phyloP scores from a whole-genome alignment of 2,329 filamentous ascomycete species.

The Hypocrella siamensis region DNA sequence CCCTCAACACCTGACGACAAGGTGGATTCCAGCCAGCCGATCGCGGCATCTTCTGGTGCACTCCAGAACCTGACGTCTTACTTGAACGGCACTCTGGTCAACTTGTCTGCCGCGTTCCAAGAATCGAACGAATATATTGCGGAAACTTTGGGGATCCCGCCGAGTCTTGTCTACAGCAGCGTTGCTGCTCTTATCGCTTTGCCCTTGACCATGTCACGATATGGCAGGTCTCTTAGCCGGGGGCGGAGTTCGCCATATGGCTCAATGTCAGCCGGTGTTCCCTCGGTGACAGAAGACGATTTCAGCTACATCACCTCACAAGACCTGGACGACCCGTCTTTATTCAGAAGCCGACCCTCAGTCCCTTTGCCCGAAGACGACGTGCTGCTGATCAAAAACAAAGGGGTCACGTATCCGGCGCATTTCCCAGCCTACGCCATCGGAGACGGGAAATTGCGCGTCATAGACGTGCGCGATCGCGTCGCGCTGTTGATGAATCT shows the following conservation, averaged over 20 bases:
- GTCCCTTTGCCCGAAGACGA: constrained; percentile 41
- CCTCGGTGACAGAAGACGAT: constrained; percentile 58
- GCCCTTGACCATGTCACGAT: constrained; percentile 38
- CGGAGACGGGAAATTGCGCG: constrained; percentile 53
- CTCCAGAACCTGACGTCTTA: constrained; percentile 44
- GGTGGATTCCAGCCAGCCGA: constrained; percentile 44
- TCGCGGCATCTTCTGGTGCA: constrained; percentile 48
- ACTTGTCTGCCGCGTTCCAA: constrained; percentile 30
- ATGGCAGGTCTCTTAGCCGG: constrained; percentile 30
- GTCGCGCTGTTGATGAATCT: constrained; percentile 51
- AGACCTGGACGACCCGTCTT: constrained; percentile 38
- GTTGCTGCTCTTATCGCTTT: constrained; percentile 32
- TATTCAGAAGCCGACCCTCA: constrained; percentile 3
- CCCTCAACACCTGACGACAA: constrained; percentile 29
- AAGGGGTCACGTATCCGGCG: constrained; percentile 48
- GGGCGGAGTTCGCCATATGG: constrained; percentile 36
- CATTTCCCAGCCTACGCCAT: constrained; percentile 66
- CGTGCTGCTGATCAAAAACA: constrained; percentile 53
- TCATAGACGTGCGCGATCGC: constrained; percentile 52
- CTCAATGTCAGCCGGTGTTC: constrained; percentile 30
- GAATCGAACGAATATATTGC: constrained; percentile 36
- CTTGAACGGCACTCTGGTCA: constrained; percentile 34
- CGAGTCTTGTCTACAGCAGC: constrained; percentile 33
- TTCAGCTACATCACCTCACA: constrained; percentile 74
- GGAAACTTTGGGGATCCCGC: constrained; percentile 32